These are phyloP conservation scores for Leishmania arabica DNA, from an alignment of 208 protist genomes.

Conservation along the genomic window DNA sequence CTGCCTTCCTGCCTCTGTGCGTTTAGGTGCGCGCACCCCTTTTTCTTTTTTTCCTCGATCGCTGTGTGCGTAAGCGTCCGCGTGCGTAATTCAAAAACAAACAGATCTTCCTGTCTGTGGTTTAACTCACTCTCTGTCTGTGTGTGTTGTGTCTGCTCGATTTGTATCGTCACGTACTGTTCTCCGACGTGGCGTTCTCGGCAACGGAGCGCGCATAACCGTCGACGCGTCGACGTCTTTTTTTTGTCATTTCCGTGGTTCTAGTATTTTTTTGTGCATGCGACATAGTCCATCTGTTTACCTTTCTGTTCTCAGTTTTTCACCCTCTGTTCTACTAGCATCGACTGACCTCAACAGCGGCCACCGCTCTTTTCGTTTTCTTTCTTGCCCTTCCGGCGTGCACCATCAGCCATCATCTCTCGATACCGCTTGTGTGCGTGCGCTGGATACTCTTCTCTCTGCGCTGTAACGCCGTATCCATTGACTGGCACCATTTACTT, in stretches of 20 bases:
- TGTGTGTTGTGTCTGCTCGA: neutral
- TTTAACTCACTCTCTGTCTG: neutral
- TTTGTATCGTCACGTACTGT: neutral
- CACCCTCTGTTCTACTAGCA: neutral
- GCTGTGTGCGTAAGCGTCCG: neutral
- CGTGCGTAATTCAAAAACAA: neutral
- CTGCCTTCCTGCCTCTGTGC: neutral
- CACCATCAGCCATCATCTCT: constrained; percentile 8
- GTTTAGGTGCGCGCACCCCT: neutral
- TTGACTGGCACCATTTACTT: neutral
- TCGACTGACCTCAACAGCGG: neutral
- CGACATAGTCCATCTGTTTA: neutral
- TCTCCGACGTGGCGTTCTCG: neutral
- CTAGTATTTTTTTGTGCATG: neutral
- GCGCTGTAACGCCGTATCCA: neutral
- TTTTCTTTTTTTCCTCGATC: neutral
- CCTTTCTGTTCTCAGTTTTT: neutral
- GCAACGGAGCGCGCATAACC: neutral
- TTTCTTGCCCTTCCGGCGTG: neutral
- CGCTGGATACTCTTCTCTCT: neutral
- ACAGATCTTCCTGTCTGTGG: neutral
- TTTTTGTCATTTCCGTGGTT: neutral
- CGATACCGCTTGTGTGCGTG: neutral
- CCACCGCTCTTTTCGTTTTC: neutral
- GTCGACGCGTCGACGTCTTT: neutral